These are phyloP conservation scores for Boechera retrofracta DNA, from an alignment of 345 rosid species.

Conservation along the genomic window DNA sequence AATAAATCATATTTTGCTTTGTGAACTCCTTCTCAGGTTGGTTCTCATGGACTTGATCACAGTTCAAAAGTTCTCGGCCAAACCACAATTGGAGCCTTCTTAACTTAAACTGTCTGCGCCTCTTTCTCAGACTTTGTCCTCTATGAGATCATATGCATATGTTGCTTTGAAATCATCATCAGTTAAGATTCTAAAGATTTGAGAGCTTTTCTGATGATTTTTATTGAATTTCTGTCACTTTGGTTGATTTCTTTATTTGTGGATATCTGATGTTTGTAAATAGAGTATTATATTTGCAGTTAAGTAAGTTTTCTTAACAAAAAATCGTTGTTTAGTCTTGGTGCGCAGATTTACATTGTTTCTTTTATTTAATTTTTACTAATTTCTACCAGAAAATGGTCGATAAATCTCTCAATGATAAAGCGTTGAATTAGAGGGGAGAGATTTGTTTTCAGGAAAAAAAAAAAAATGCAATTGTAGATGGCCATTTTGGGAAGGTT, in stretches of 20 bases:
- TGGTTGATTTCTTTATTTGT: slow-evolving; percentile 41
- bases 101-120: slow-evolving; percentile 35
- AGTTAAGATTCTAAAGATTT: slow-evolving; percentile 1
- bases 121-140: slow-evolving; percentile 15
- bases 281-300: slow-evolving; percentile 21
- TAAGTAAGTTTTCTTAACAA: not conserved
- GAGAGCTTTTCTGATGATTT: slow-evolving; percentile 23
- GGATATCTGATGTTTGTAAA: slow-evolving; percentile 38
- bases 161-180: slow-evolving; percentile 23
- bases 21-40: slow-evolving; percentile 60
- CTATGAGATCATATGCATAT: slow-evolving; percentile 22
- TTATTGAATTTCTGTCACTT: not conserved
- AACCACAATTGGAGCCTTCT: slow-evolving; percentile 65
- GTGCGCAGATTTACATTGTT: not conserved
- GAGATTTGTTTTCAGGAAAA: not conserved
- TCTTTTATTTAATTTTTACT: not conserved
- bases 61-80: slow-evolving; percentile 81
- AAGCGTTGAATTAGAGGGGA: not conserved
- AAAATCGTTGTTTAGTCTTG: not conserved
- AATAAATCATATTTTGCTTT: slow-evolving; percentile 2
- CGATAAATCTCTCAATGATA: not conserved
- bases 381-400: not conserved
- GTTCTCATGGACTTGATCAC: slow-evolving; percentile 89
- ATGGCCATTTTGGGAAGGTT: not conserved
- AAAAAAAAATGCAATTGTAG: not conserved